Evolutionary conservation across 805 yeast genomes (phyloP), one percentile per base, ranked within the genome.

Genomic region (Candida anglica): DNA sequence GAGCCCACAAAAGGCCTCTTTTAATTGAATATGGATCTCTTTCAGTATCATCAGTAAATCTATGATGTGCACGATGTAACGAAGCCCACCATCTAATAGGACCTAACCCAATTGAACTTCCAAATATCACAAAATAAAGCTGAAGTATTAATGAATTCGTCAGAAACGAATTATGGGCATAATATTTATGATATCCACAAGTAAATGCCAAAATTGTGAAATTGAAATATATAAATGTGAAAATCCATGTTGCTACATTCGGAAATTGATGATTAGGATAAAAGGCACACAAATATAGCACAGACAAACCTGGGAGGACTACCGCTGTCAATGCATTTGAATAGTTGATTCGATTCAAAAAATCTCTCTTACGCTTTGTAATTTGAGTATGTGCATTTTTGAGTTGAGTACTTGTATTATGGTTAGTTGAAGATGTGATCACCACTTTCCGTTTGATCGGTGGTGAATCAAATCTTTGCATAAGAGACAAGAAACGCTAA

Each of bases 41-140:
- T 40, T 86, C 95, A 0, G 94, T 82, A 52, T 89, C 96, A 40
- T 66, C 71, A 27, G 93, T 81, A 56, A 74, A 85, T 38, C 91
- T 76, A 59, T 89, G 97, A 62, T 89, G 97, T 3, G 93, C 88
- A 39, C 95, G 68, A 64, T 89, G 98, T 29, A 85, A 70, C 11
- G 81, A 69, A 15, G 85, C 81, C 95, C 95, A 87, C 74, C 81
- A 73, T 49, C 80, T 70, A 9, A 80, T 76, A 3, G 86, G 72
- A 4, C 95, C 95, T 34, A 86, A 63, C 2, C 88, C 95, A 6
- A 81, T 77, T 44, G 86, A 81, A 13, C 81, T 63, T 5, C 91
- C 89, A 28, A 78, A 65, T 0, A 79, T 48, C n/a, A 79, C 73
- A 38, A 81, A 71, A 19, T 69, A 48, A 22, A 69, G 39, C 37